phyloP scores from a whole-genome alignment of 1,139 yeast species.

The Yamadazyma mexicana region DNA sequence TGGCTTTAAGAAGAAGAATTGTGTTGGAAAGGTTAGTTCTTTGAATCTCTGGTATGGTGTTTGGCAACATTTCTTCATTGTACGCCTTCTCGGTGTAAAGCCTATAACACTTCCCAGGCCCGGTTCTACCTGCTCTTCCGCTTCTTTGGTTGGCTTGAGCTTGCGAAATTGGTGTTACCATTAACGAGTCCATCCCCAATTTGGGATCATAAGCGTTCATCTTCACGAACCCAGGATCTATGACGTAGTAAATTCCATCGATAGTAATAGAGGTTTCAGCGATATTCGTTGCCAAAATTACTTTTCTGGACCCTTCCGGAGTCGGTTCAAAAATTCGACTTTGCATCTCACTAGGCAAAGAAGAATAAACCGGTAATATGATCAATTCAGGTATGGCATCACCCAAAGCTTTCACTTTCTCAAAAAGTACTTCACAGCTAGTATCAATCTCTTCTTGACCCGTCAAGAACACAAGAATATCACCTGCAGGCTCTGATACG shows the following conservation, averaged over 20 bases:
- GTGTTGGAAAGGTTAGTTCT: constrained; percentile 86
- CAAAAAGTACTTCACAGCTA: constrained; percentile 72
- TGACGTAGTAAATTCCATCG: constrained; percentile 74
- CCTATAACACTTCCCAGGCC: constrained; percentile 79
- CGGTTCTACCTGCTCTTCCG: constrained; percentile 87
- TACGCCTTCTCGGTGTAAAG: constrained; percentile 71
- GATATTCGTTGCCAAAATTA: constrained; percentile 75
- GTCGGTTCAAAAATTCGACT: constrained; percentile 72
- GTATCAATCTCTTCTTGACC: constrained; percentile 95
- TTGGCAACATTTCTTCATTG: constrained; percentile 76
- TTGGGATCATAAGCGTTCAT: constrained; percentile 74
- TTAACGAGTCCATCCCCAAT: constrained; percentile 74
- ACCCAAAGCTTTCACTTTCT: constrained; percentile 67
- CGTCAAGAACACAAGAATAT: constrained; percentile 79
- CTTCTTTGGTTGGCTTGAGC: constrained; percentile 84
- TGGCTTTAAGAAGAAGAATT: constrained; percentile 85
- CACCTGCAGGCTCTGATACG: constrained; percentile 74
- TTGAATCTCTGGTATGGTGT: constrained; percentile 89
- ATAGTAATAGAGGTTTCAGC: constrained; percentile 83
- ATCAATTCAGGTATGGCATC: constrained; percentile 64
- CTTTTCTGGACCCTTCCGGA: constrained; percentile 68
- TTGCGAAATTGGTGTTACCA: constrained; percentile 73
- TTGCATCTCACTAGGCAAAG: constrained; percentile 76
- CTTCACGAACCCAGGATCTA: constrained; percentile 82
- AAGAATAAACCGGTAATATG: constrained; percentile 84